These are phyloP conservation scores for Nitzschia palea DNA, from an alignment of 108 stramenopile species.

Conservation along the genomic window DNA sequence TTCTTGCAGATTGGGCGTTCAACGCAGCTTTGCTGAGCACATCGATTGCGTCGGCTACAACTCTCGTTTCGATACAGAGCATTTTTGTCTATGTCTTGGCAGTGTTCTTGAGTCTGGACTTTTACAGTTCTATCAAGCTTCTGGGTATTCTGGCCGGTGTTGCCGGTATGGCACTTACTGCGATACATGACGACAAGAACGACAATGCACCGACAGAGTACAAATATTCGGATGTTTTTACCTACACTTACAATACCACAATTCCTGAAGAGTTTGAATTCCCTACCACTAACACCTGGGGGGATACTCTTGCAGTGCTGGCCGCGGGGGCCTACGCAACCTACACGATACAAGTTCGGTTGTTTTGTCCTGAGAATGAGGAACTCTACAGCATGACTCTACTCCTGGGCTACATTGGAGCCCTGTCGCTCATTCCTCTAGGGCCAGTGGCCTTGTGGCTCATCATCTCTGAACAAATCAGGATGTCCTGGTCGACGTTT, in stretches of 20 bases:
- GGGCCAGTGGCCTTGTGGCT: constrained; percentile 18
- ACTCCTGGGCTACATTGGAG: constrained; percentile 35
- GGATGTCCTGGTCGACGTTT: constrained; percentile 3
- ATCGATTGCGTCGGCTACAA: constrained; percentile 29
- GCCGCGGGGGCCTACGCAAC: constrained; percentile 25
- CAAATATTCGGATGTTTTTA: background rate
- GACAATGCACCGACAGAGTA: background rate
- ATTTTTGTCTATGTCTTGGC: constrained; percentile 35
- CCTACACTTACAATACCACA: background rate
- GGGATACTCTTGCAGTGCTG: constrained; percentile 29
- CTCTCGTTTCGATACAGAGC: constrained; percentile 19
- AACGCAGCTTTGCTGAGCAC: constrained; percentile 26
- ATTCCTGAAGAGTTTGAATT: background rate
- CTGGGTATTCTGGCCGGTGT: constrained; percentile 17
- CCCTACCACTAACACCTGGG: background rate
- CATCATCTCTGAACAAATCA: background rate
- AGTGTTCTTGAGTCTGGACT: constrained; percentile 15
- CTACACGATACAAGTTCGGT: constrained; percentile 34
- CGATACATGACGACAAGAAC: constrained; percentile 27
- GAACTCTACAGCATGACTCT: constrained; percentile 31
- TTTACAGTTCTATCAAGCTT: constrained; percentile 16
- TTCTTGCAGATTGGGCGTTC: constrained; percentile 33
- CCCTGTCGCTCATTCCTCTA: constrained; percentile 6
- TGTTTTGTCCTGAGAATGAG: constrained; percentile 34
- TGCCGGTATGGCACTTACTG: constrained; percentile 26